These are phyloP conservation scores for Pythium myriotylum DNA, from an alignment of 352 stramenopile genomes.

Conservation along the genomic window DNA sequence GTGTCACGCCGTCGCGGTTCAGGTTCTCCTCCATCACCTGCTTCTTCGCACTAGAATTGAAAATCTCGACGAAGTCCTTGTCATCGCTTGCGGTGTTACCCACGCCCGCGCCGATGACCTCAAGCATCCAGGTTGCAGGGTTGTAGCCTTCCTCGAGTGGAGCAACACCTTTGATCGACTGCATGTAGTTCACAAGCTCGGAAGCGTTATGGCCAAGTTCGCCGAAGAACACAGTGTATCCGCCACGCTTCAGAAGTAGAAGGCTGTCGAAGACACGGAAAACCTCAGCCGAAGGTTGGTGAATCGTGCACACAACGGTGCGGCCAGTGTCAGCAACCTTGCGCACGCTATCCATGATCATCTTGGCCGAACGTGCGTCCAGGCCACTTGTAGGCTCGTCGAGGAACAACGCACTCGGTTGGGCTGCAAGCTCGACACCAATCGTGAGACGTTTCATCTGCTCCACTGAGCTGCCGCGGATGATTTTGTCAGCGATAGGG, in stretches of 20 bases:
- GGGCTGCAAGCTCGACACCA: constrained; percentile 89
- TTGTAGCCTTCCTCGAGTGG: constrained; percentile 72
- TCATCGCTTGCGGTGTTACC: constrained; percentile 12
- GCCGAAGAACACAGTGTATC: constrained; percentile 66
- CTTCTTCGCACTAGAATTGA: constrained; percentile 41
- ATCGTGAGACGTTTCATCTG: constrained; percentile 77
- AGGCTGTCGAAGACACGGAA: no score
- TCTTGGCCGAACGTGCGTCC: no score
- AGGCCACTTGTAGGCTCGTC: constrained; percentile 89
- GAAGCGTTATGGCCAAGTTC: constrained; percentile 13
- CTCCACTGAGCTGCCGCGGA: constrained; percentile 39
- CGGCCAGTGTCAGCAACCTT: no score
- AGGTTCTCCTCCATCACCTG: constrained; percentile 34
- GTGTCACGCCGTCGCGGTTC: constrained; percentile 35
- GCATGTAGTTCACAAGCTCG: constrained; percentile 60
- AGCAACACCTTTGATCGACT: constrained; percentile 64
- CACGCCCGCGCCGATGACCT: no score
- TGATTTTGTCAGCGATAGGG: constrained; percentile 34
- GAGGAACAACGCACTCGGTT: constrained; percentile 81
- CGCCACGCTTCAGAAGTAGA: no score
- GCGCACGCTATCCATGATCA: no score
- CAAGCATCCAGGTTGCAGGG: constrained; percentile 69
- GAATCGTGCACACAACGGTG: no score
- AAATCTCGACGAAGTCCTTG: constrained; percentile 37
- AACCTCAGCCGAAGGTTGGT: no score